Percentiles rank a stretch among this genome's conserved stretches.
Conservation (phyloP, 106 monocot species). For the Apostasia ramifera region DNA sequence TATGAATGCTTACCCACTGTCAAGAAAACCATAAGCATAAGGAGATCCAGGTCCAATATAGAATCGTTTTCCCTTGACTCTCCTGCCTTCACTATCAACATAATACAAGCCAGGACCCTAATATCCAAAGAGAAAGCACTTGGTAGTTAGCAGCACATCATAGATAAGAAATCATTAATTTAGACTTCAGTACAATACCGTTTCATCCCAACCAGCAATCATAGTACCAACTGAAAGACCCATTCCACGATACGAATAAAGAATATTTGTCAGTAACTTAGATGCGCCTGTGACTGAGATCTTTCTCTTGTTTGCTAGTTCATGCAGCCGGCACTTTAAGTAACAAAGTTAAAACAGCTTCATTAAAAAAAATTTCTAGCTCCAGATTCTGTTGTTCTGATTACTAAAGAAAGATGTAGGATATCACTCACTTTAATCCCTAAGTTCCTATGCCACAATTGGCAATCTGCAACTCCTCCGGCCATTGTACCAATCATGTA, state of each 20-base stretch:
- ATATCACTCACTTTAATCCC: constrained; percentile 44
- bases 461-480: constrained; percentile 75
- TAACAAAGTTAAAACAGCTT: neutral
- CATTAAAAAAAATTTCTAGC: neutral
- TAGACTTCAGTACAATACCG: too few species aligned
- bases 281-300: constrained; percentile 91
- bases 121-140: too few species aligned
- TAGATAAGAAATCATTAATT: too few species aligned
- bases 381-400: too few species aligned
- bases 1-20: constrained; percentile 34
- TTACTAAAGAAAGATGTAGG: neutral
- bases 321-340: constrained; percentile 69
- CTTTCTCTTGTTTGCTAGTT: constrained; percentile 82
- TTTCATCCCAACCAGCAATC: constrained; percentile 99
- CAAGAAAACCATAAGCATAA: constrained; percentile 73
- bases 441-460: constrained; percentile 70
- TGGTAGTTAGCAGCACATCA: too few species aligned
- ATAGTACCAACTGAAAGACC: constrained; percentile 84
- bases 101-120: constrained; percentile 63
- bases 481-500: constrained; percentile 78
- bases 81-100: constrained; percentile 77
- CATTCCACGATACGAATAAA: constrained; percentile 81
- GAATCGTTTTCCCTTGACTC: constrained; percentile 61
- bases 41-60: constrained; percentile 79
- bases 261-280: constrained; percentile 81